A percentile compares a stretch with the other conserved stretches of the same genome.
phyloP scores from a whole-genome alignment of 2,329 filamentous ascomycete genomes.

The Oidium heveae region DNA sequence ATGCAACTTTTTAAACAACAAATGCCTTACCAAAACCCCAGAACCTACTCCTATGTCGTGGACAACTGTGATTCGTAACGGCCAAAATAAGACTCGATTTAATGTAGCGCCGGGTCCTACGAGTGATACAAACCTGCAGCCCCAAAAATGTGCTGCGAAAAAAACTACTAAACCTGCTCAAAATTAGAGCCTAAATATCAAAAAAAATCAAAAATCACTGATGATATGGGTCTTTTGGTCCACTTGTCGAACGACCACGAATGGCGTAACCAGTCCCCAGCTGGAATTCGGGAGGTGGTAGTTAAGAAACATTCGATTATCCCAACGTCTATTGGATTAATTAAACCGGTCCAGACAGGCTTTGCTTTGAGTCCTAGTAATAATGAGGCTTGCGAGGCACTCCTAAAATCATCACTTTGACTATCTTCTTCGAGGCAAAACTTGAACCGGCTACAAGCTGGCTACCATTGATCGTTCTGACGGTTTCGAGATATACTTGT shows the following conservation, averaged over 20 bases:
- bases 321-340: not conserved
- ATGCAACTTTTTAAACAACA: not conserved
- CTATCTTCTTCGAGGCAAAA: not conserved
- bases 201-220: not conserved
- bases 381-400: constrained; percentile 4
- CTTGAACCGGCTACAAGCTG: not conserved
- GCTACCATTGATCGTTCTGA: not conserved
- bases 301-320: not conserved
- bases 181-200: not conserved
- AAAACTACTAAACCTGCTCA: not conserved
- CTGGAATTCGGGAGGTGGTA: not conserved
- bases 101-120: not conserved
- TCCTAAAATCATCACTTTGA: constrained; percentile 1
- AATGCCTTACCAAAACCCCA: not conserved
- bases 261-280: not conserved
- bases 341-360: not conserved
- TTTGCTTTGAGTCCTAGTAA: not conserved
- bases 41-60: not conserved
- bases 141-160: not conserved
- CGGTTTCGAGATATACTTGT: not conserved
- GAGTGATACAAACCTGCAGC: not conserved
- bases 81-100: not conserved
- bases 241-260: not conserved
- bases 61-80: not conserved
- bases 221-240: not conserved